Base-by-base conservation (phyloP, 495 filamentous ascomycete species). In the Podospora conica region DNA sequence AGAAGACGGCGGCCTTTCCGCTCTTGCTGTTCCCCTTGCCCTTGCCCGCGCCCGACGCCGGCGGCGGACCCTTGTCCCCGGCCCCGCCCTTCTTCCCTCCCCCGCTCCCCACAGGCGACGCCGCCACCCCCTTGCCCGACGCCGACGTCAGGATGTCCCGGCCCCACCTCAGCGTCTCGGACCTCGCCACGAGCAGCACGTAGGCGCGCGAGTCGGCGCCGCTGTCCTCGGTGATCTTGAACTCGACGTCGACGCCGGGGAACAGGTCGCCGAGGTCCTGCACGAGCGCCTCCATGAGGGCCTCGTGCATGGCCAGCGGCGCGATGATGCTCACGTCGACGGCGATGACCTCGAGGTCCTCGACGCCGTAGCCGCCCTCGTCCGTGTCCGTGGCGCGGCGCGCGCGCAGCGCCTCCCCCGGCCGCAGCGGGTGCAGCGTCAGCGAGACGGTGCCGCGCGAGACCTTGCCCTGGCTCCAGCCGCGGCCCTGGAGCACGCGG, bases 111-210 rank as follows among this genome's bases (percentile, higher is more conserved):
- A 18, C 4, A 15, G 29, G 29, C 68, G 59, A 78, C 81, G 29
- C 66, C 66, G 27, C 80, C 76, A 55, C 79, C 83, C 33, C 67
- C n/a, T 74, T 79, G 68, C 78, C 79, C 25, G 81, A 84, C 65
- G 73, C 75, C 53, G 83, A 79, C n/a, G 81, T 82, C 3, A 93
- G 79, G 61, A 84, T 81, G 69, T 95, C 91, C 2, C 84, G 73
- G 1, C 88, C 91, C 72, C 93, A 85, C 29, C 83, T 82, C 64
- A 89, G 80, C 3, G 74, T 82, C 0, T 79, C 79, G 1, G 87
- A 91, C 29, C 87, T 82, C 0, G 90, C 91, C 6, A 95, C 90
- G 8, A 93, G 75, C 5, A 96, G 79, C 9, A 92, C 77, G 58
- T 93, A 94, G 7, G 90, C 75, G 11, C 89, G 83, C 57, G 87